These are phyloP conservation scores for Sugiyamaella americana DNA, from an alignment of 805 yeast species.

Conservation along the genomic window DNA sequence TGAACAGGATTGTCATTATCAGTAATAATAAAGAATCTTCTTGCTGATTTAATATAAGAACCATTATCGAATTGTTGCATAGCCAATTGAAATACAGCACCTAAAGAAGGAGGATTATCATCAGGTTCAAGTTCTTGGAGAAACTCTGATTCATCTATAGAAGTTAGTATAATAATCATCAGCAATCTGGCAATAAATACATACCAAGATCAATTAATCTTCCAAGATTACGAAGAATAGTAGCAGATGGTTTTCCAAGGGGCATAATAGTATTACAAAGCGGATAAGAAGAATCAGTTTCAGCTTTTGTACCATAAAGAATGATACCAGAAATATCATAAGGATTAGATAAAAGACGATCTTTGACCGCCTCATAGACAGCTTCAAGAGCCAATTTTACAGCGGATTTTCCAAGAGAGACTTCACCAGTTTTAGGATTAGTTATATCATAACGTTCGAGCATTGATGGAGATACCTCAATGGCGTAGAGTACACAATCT, in stretches of 20 bases:
- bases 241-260: slow-evolving; percentile 46
- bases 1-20: slow-evolving; percentile 65
- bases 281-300: slow-evolving; percentile 35
- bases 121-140: neutral
- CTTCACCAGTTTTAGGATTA: too few relatives aligned
- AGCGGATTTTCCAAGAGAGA: slow-evolving; percentile 11
- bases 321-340: slow-evolving; percentile 72
- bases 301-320: slow-evolving; percentile 35
- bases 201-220: neutral
- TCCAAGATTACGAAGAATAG: neutral
- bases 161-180: slow-evolving; percentile 10
- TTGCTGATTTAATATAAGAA: slow-evolving; percentile 35
- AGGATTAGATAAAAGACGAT: slow-evolving; percentile 58
- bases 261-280: slow-evolving; percentile 37
- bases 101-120: slow-evolving; percentile 27
- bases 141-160: neutral
- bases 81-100: slow-evolving; percentile 44
- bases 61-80: slow-evolving; percentile 45
- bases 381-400: slow-evolving; percentile 39
- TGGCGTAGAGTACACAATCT: slow-evolving; percentile 33
- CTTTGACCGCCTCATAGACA: slow-evolving; percentile 56
- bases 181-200: slow-evolving; percentile 17
- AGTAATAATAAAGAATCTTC: slow-evolving; percentile 65
- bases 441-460: too few relatives aligned
- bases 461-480: slow-evolving; percentile 33